Percentiles rank a stretch among this genome's conserved stretches.
Evolutionary conservation across 371 early-diverging fungal species (phyloP).

Genomic region (Mucor circinelloides): DNA sequence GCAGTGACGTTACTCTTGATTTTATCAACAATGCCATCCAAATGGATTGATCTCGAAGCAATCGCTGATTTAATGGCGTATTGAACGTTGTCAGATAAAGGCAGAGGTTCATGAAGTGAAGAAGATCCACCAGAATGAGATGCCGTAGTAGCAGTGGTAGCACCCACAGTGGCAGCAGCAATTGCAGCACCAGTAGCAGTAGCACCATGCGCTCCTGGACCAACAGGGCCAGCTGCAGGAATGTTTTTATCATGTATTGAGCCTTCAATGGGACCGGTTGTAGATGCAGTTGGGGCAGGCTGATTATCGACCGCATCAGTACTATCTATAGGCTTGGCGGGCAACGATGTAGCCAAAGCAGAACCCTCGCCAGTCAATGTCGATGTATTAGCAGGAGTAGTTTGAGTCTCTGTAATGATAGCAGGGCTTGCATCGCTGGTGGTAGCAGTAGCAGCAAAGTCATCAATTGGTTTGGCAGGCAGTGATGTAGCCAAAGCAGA

Average conservation of each 20-base stretch:
- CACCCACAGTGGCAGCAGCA: not conserved
- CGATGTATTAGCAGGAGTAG: not conserved
- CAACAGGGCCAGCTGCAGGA: not conserved
- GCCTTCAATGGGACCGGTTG: not conserved
- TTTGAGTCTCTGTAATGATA: not conserved
- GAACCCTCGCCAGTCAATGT: not conserved
- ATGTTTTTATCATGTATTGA: not conserved
- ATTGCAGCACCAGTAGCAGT: constrained; percentile 1
- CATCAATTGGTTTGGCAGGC: not conserved
- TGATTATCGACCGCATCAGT: not conserved
- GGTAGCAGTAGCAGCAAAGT: too few relatives aligned
- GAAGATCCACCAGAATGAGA: not conserved
- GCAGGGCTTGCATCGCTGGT: not conserved
- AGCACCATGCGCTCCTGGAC: not conserved
- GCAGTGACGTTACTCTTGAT: not conserved
- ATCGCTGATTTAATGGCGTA: constrained; percentile 1
- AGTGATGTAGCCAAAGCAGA: not conserved
- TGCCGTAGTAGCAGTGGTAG: not conserved
- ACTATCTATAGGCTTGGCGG: not conserved
- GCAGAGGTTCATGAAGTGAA: not conserved
- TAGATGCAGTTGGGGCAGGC: not conserved
- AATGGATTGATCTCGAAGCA: constrained; percentile 11
- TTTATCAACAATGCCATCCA: constrained; percentile 8
- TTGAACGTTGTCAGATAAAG: constrained; percentile 12
- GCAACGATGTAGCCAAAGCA: not conserved